Percentiles rank a stretch among this genome's conserved stretches.
Evolutionary conservation across 345 rosid genomes (phyloP).

Genomic region (Populus deltoides): DNA sequence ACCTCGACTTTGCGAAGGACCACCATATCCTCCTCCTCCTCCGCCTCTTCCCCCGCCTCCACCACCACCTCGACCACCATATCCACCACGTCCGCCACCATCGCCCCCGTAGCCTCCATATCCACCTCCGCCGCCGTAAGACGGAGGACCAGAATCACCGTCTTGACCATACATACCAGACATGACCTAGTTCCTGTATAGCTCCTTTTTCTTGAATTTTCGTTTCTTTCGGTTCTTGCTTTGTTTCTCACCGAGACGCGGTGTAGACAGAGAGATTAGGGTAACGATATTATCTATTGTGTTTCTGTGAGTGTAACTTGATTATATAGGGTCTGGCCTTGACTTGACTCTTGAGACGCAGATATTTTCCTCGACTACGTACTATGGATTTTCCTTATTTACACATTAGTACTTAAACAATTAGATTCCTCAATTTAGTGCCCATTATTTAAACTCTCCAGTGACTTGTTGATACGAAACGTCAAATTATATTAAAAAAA

Average conservation of each 20-base stretch:
- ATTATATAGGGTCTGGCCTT: background rate
- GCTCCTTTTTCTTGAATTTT: background rate
- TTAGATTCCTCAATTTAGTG: background rate
- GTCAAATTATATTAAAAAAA: too few relatives aligned
- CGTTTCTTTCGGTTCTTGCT: background rate
- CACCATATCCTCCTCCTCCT: slow-evolving; percentile 20
- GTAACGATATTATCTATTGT: background rate
- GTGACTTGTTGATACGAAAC: too few relatives aligned
- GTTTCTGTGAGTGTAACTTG: background rate
- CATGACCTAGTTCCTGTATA: slow-evolving; percentile 28
- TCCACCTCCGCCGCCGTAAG: slow-evolving; percentile 31
- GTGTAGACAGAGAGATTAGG: background rate
- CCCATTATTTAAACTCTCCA: background rate
- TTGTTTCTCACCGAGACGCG: background rate
- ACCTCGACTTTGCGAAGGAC: slow-evolving; percentile 45
- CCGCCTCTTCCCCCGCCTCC: slow-evolving; percentile 21
- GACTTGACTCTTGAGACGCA: background rate
- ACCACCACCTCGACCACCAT: slow-evolving; percentile 26
- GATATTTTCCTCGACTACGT: background rate
- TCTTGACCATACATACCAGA: slow-evolving; percentile 80
- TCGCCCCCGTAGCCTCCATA: slow-evolving; percentile 42
- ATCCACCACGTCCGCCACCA: slow-evolving; percentile 9
- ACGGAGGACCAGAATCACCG: slow-evolving; percentile 40
- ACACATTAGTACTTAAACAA: background rate
- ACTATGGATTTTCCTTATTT: background rate